Base-by-base conservation (phyloP, 225 moss, liverwort and hornwort species). In the Asterella californica region DNA sequence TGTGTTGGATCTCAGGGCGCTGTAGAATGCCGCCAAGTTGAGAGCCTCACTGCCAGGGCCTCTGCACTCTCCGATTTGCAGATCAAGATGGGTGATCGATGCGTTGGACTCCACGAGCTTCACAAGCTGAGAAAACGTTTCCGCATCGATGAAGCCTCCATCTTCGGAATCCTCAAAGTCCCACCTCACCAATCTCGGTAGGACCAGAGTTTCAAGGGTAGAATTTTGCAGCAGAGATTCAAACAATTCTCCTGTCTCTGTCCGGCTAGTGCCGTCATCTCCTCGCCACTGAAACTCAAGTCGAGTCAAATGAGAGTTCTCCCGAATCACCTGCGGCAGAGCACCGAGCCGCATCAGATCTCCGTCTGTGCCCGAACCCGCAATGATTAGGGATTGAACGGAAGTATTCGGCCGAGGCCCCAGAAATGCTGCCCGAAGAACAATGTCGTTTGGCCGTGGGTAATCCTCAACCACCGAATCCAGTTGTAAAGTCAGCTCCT, bases 81-180 rank as follows among this genome's bases (percentile, higher is more conserved):
- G 10, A 12, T 76, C 60, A 10, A 76, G 62, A 15, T 76, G 22
- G 15, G 24, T 14, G 62, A 76, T 62, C 5, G 76, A 38, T 6
- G 24, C 37, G 25, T 76, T 76, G 10, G 59, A 27, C 45, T 60
- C 15, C 24, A 76, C 45, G 25, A 76, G 76, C 17, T 61, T 29
- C 37, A 76, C 59, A 2, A 76, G 10, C 25, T 61, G 59, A 14
- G 60, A 76, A 38, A 76, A 76, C 7, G 76, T 76, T 15, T 60
- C 61, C 25, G 61, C 76, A 42, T 76, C 76, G 59, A 76, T 76
- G 61, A 76, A 76, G 19, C 76, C 76, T 72, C 6, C 12, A 33
- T 62, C 62, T 8, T 76, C 76, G 12, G 50, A 24, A 36, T 62
- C 61, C 60, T 61, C 38, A 60, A 61, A 76, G n/a, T 76, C 76